Evolutionary conservation across 495 filamentous ascomycete genomes (phyloP), one percentile per base, ranked within the genome.

Genomic region (Penicillium maclennaniae): DNA sequence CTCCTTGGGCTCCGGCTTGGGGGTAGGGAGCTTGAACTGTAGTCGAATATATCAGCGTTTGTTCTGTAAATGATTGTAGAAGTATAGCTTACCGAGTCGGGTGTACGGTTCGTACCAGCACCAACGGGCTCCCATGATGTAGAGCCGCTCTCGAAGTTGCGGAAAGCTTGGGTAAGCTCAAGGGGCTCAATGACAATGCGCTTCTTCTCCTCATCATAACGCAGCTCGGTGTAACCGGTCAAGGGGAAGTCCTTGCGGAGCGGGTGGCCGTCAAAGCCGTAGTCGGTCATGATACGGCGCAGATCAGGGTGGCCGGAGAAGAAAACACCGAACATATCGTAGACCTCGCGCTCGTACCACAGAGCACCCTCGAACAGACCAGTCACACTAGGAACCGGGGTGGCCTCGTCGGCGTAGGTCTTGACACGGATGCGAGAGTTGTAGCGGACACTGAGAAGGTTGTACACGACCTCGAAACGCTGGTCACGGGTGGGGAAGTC

Each of bases 201-300:
- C 83, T 99, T 97, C 87, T 97, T 99, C 83, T 97, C 95, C 71
- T 99, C 95, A 64, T 97, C 92, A 62, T 91, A 99, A 54, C 95
- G 79, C 46, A 99, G 86, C 82, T 99, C 95, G 47, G 95, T 99
- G 77, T 99, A 99, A 37, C 95, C 95, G 19, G 95, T 97, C 69
- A 97, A 74, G 26, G 95, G 95, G 72, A 99, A 99, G 65, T 99
- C 95, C 73, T 99, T 99, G 67, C 95, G 79, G 65, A 99, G 74
- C 8, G 95, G 95, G 77, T 97, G 92, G 19, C 95, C 95, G 68
- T 99, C 95, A 66, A 99, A 99, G 44, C 95, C 95, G 72, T 99
- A 99, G 66, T 99, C 95, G 38, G 95, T 99, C 92, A 99, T 95
- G 77, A 99, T 97, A 59, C 95, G 85, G 64, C 95, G 83, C 62